Conservation (phyloP, 768 basidiomycete species). For the Collybiopsis luxurians region DNA sequence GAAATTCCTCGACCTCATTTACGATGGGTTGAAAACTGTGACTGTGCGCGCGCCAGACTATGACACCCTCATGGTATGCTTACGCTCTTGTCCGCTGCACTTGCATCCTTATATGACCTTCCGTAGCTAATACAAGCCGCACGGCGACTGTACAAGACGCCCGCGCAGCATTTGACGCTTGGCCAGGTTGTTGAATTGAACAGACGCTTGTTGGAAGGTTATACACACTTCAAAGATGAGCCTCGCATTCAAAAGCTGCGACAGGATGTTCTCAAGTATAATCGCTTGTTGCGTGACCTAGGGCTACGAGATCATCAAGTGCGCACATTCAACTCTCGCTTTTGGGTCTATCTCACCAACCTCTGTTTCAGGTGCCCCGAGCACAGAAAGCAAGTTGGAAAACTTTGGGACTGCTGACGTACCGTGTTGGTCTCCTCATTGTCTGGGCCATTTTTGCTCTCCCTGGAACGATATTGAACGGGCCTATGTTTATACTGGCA, state of each 20-base stretch:
- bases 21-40: slow-evolving; percentile 92
- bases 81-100: background rate
- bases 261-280: slow-evolving; percentile 83
- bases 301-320: slow-evolving; percentile 95
- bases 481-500: slow-evolving; percentile 90
- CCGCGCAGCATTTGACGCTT: slow-evolving; percentile 89
- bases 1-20: slow-evolving; percentile 86
- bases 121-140: slow-evolving; percentile 91
- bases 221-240: slow-evolving; percentile 89
- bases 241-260: slow-evolving; percentile 82
- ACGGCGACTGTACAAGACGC: slow-evolving; percentile 89
- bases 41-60: slow-evolving; percentile 96
- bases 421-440: slow-evolving; percentile 73
- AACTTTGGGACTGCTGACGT: slow-evolving; percentile 77
- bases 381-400: slow-evolving; percentile 88
- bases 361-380: slow-evolving; percentile 63
- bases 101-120: slow-evolving; percentile 4
- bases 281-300: slow-evolving; percentile 81
- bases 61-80: slow-evolving; percentile 93
- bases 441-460: slow-evolving; percentile 85
- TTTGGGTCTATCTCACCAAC: slow-evolving; percentile 1
- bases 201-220: slow-evolving; percentile 89
- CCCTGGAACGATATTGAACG: slow-evolving; percentile 88
- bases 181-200: slow-evolving; percentile 96
- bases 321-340: slow-evolving; percentile 11